Evolutionary conservation across 2,329 filamentous ascomycete species (phyloP).

Genomic region (Aspergillus neoniger): DNA sequence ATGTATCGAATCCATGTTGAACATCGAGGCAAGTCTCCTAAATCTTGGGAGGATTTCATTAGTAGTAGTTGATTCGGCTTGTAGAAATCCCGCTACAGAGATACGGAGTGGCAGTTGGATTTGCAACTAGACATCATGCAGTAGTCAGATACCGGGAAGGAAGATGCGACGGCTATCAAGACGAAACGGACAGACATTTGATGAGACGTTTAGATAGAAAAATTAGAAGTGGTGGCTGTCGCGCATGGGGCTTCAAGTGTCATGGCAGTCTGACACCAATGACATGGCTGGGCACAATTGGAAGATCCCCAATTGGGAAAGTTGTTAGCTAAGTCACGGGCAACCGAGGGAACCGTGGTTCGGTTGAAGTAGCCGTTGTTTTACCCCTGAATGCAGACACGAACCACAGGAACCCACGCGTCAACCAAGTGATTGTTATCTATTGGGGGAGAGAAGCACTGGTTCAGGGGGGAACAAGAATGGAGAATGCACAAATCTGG

Average conservation of each 20-base stretch:
- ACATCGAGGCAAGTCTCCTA: neutral
- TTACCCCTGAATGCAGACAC: conserved; percentile 29
- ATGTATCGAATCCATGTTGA: neutral
- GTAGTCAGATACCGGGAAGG: too few relatives aligned
- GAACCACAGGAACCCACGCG: conserved; percentile 22
- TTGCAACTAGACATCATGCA: too few relatives aligned
- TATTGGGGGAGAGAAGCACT: neutral
- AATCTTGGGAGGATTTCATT: neutral
- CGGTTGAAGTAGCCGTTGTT: conserved; percentile 15
- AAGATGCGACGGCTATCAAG: too few relatives aligned
- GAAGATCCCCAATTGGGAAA: neutral
- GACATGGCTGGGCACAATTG: neutral
- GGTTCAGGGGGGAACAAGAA: neutral
- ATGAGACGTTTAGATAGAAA: too few relatives aligned
- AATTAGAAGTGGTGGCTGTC: too few relatives aligned
- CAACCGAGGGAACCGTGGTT: conserved; percentile 27
- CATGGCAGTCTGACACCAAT: neutral
- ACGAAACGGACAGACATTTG: too few relatives aligned
- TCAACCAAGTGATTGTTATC: conserved; percentile 1
- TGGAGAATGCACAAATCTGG: neutral
- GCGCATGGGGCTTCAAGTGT: neutral
- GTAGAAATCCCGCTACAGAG: neutral
- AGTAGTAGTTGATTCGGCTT: neutral
- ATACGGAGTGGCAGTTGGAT: neutral
- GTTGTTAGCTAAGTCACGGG: neutral